Evolutionary conservation across 352 stramenopile species (phyloP).

Genomic region (Globisporangium canariense): DNA sequence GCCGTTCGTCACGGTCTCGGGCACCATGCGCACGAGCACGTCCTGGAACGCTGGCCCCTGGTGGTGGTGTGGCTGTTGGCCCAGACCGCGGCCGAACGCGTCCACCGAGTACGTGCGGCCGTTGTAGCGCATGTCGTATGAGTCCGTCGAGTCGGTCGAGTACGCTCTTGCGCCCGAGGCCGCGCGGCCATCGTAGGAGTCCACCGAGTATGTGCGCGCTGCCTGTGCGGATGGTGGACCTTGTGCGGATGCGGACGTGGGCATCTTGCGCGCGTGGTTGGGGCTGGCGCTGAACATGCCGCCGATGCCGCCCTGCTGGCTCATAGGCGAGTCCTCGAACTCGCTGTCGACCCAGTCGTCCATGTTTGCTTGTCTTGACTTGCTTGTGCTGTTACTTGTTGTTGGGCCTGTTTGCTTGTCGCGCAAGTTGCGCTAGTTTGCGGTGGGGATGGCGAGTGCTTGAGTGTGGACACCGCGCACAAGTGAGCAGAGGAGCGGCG

Average conservation of each 20-base stretch:
- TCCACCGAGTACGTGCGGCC: conserved; percentile 10
- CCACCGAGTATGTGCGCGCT: conserved; percentile 39
- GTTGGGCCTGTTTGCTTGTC: neutral
- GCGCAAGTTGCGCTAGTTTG: neutral
- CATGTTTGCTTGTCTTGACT: conserved; percentile 1
- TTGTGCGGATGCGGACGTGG: neutral
- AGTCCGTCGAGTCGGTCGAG: conserved; percentile 13
- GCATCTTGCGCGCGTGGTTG: conserved; percentile 30
- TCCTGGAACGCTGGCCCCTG: conserved; percentile 39
- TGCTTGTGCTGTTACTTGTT: neutral
- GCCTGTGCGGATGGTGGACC: conserved; percentile 7
- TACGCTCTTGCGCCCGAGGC: conserved; percentile 16
- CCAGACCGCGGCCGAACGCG: conserved; percentile 16
- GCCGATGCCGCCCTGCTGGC: conserved; percentile 51
- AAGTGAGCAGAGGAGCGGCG: neutral
- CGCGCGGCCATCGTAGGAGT: conserved; percentile 23
- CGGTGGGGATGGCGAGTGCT: neutral
- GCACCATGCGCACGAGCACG: conserved; percentile 51
- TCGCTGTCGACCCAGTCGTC: conserved; percentile 74
- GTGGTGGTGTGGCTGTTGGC: conserved; percentile 16
- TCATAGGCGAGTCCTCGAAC: conserved; percentile 65
- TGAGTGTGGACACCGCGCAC: neutral
- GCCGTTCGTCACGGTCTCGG: conserved; percentile 28
- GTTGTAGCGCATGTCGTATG: conserved; percentile 21
- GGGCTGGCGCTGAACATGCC: conserved; percentile 76